These are phyloP conservation scores for Fusarium multiceps DNA, from an alignment of 2,329 filamentous ascomycete genomes.

Conservation along the genomic window DNA sequence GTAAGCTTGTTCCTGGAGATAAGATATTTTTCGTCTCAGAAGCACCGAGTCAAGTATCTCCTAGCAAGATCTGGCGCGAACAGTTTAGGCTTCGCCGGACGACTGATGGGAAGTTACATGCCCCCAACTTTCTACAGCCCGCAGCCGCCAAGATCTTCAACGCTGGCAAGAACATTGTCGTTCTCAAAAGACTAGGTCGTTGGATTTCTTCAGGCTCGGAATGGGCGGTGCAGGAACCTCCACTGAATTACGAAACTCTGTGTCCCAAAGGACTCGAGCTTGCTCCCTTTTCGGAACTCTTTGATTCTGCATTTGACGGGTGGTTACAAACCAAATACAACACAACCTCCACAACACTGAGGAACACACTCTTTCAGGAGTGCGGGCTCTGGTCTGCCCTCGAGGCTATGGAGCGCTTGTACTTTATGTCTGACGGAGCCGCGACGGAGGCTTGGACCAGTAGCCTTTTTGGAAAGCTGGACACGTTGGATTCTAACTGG, in stretches of 20 bases:
- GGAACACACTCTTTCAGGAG: conserved; percentile 72
- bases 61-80: conserved; percentile 78
- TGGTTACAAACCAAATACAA: conserved; percentile 83
- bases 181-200: conserved; percentile 78
- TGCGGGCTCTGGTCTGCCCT: conserved; percentile 76
- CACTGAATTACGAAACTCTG: conserved; percentile 68
- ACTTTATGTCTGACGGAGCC: conserved; percentile 80
- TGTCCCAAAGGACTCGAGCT: conserved; percentile 62
- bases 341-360: conserved; percentile 74
- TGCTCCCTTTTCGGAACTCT: conserved; percentile 79
- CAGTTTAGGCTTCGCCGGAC: conserved; percentile 76
- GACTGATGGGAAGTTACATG: conserved; percentile 69
- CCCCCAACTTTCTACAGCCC: conserved; percentile 79
- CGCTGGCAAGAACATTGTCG: conserved; percentile 87
- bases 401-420: conserved; percentile 75
- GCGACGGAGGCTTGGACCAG: conserved; percentile 73
- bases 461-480: conserved; percentile 80
- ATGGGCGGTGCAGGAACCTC: conserved; percentile 53
- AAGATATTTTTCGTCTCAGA: conserved; percentile 81
- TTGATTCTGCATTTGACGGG: conserved; percentile 75
- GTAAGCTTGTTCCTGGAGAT: conserved; percentile 73
- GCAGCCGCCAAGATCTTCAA: conserved; percentile 81
- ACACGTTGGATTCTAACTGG: conserved; percentile 71
- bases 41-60: conserved; percentile 64
- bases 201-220: conserved; percentile 53